Evolutionary conservation across 108 stramenopile species (phyloP), one percentile per base, ranked within the genome.

Genomic region (Halocafeteria seosinensis): DNA sequence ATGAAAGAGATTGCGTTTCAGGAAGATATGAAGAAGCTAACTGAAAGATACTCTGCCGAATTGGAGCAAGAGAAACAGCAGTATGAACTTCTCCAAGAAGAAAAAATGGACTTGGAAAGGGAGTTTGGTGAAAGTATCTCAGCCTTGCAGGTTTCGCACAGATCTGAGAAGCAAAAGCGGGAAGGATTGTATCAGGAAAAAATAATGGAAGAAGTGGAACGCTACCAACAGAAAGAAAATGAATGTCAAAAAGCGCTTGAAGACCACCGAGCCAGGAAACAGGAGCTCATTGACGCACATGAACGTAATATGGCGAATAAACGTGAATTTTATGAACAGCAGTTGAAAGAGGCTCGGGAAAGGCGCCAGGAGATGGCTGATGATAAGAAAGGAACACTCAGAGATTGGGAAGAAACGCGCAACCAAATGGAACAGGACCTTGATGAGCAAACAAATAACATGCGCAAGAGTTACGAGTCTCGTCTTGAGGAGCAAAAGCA

Each of bases 1-100:
- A 58, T 82, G 32, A 72, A 72, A 53, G 79, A 82, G 51, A 79
- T 79, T 73, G 72, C 72, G 63, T 78, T 76, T 68, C 38, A 69
- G 24, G 81, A 82, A 37, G 73, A 80, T 69, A 77, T 82, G 55
- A 79, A 79, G 71, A 79, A 82, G 73, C 63, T 76, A 24, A 76
- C 75, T 8, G 76, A 82, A 55, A 78, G 80, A 62, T 82, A 71
- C 64, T 58, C 62, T 0, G 73, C 76, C 31, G 81, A 82, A 50
- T 62, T 80, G 33, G 81, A 82, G 55, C 74, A 73, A 28, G 77
- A 77, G 61, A 76, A 76, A 65, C 72, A 63, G 37, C 67, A 70
- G 34, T 78, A 63, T 62, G 75, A 80, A 38, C 70, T 80, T 21
- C 70, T 80, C 28, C 32, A 62, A 13, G 77, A 78, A 38, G 72